A percentile compares a stretch with the other conserved stretches of the same genome.
These are phyloP conservation scores for Diaporthe sp. DNA, from an alignment of 2,329 filamentous ascomycete species.

Conservation along the genomic window DNA sequence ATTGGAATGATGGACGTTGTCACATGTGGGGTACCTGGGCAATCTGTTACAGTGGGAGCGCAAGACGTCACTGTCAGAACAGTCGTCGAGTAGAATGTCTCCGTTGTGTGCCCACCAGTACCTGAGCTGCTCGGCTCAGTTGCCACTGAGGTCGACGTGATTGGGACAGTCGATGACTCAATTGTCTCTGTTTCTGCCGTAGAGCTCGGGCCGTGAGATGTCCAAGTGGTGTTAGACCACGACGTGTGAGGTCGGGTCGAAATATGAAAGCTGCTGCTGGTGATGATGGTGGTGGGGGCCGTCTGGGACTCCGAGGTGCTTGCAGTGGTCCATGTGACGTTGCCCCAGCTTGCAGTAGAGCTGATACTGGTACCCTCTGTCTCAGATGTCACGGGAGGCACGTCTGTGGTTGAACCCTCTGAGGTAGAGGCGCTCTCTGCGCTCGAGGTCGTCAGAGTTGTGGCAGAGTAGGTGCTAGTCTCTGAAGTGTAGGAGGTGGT, in stretches of 20 bases:
- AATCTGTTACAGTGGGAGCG: conserved; percentile 32
- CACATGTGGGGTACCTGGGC: conserved; percentile 41
- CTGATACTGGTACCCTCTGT: background rate
- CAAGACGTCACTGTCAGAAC: conserved; percentile 31
- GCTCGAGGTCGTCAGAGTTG: conserved; percentile 6
- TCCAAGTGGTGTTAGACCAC: conserved; percentile 26
- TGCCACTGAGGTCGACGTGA: conserved; percentile 24
- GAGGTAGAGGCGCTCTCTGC: background rate
- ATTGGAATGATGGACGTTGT: conserved; percentile 46
- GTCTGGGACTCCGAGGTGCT: conserved; percentile 6
- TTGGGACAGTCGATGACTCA: background rate
- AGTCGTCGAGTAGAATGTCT: conserved; percentile 29
- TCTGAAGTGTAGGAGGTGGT: background rate
- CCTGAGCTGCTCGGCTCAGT: conserved; percentile 7
- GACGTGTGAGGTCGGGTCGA: conserved; percentile 18
- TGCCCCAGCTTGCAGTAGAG: conserved; percentile 12
- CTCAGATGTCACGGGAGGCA: background rate
- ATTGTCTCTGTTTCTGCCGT: background rate
- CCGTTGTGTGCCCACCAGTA: conserved; percentile 11
- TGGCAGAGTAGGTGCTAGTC: background rate
- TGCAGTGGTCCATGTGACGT: background rate
- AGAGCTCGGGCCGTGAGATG: conserved; percentile 14
- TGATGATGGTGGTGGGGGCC: background rate
- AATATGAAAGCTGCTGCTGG: conserved; percentile 24
- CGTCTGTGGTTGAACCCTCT: background rate